Evolutionary conservation across 495 filamentous ascomycete species (phyloP).

Genomic region (Glonium stellatum): DNA sequence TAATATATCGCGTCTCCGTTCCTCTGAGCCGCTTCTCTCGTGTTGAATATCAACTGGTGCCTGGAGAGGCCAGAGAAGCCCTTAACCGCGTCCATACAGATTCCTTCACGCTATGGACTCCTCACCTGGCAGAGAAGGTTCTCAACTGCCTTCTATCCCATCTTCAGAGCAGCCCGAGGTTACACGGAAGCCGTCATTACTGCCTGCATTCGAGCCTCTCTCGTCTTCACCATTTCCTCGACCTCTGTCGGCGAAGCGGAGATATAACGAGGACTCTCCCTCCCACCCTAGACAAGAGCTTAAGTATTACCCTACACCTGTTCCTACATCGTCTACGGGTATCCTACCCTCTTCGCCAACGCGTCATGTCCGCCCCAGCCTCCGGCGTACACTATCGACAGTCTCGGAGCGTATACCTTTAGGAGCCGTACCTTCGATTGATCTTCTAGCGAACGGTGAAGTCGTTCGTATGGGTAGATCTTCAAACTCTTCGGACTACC

Average conservation of each 20-base stretch:
- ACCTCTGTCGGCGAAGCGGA: constrained; percentile 44
- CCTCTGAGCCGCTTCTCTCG: constrained; percentile 11
- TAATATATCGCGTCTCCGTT: constrained; percentile 7
- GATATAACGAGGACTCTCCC: constrained; percentile 34
- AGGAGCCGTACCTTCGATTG: constrained; percentile 68
- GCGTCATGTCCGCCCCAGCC: constrained; percentile 44
- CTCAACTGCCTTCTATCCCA: constrained; percentile 11
- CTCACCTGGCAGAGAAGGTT: constrained; percentile 4
- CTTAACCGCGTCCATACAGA: constrained; percentile 17
- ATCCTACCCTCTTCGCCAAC: constrained; percentile 86
- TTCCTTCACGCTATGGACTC: constrained; percentile 19
- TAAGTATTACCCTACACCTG: constrained; percentile 79
- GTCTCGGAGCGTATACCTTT: constrained; percentile 79
- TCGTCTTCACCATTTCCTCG: constrained; percentile 72
- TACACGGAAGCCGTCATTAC: constrained; percentile 51
- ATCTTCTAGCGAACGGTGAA: constrained; percentile 77
- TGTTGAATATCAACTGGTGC: neutral
- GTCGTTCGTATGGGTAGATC: constrained; percentile 80
- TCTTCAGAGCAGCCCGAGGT: constrained; percentile 8
- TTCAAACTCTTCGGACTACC: constrained; percentile 84
- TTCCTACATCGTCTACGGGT: constrained; percentile 87
- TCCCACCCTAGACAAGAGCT: constrained; percentile 63
- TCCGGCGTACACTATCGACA: constrained; percentile 58
- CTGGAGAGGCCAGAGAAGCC: constrained; percentile 18
- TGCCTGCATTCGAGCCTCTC: constrained; percentile 89